Conservation (phyloP, 73 alveolate genomes). For the Tetrahymena elliotti region DNA sequence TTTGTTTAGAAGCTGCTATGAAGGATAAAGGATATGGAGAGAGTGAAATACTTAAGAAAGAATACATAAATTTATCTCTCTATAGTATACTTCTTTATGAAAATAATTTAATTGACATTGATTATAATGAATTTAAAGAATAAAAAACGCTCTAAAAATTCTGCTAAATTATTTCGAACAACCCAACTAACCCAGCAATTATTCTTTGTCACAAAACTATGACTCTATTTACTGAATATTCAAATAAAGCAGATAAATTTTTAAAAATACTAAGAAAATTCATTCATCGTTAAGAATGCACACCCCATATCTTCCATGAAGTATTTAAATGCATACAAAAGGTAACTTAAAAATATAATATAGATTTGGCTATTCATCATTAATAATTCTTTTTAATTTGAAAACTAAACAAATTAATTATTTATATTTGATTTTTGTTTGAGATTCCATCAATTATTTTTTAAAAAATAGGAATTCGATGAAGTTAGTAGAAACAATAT, state of each 20-base stretch:
- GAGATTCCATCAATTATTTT: not conserved
- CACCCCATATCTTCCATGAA: not conserved
- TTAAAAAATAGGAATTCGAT: not conserved
- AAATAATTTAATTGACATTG: not conserved
- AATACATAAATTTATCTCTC: not conserved
- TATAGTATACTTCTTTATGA: not conserved
- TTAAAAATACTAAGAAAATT: not conserved
- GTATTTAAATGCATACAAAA: not conserved
- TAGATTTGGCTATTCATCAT: no score
- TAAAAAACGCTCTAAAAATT: not conserved
- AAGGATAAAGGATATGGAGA: not conserved
- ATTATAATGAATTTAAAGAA: not conserved
- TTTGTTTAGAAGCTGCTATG: not conserved
- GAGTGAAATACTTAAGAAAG: not conserved
- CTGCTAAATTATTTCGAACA: not conserved
- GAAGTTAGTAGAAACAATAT: not conserved
- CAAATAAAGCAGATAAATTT: not conserved
- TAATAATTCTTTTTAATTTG: no score
- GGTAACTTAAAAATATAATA: not conserved
- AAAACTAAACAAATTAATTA: no score
- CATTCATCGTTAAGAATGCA: not conserved
- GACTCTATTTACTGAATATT: not conserved
- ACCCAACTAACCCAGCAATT: not conserved
- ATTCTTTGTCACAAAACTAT: not conserved
- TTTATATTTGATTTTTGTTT: not conserved